A percentile compares a stretch with the other conserved stretches of the same genome.
phyloP scores from a whole-genome alignment of 352 stramenopile genomes.

The Phytophthora uliginosa region DNA sequence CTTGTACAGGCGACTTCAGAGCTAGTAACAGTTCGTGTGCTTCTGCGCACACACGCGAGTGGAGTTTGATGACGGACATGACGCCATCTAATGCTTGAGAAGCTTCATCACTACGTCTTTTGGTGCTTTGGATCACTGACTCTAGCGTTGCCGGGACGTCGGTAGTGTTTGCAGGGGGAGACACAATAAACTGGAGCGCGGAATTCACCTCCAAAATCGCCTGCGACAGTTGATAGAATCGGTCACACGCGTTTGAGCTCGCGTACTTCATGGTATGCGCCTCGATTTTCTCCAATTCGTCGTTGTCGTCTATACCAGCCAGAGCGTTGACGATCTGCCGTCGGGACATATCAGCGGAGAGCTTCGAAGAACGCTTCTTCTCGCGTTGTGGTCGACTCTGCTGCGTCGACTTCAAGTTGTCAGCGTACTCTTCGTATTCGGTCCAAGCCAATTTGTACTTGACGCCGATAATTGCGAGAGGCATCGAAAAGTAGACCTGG shows the following conservation, averaged over 20 bases:
- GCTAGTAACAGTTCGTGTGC: constrained; percentile 32
- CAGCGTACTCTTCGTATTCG: constrained; percentile 32
- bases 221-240: constrained; percentile 48
- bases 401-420: constrained; percentile 1
- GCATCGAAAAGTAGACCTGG: constrained; percentile 64
- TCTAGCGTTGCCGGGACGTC: constrained; percentile 7
- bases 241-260: constrained; percentile 44
- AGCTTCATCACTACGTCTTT: constrained; percentile 43
- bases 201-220: constrained; percentile 32
- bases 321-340: constrained; percentile 13
- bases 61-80: constrained; percentile 46
- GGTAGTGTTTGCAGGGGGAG: not conserved
- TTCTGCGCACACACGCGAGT: constrained; percentile 51
- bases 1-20: not conserved
- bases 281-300: constrained; percentile 44
- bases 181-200: constrained; percentile 20
- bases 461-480: constrained; percentile 64
- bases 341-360: constrained; percentile 9
- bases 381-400: not conserved
- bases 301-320: constrained; percentile 15
- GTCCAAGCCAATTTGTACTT: constrained; percentile 58
- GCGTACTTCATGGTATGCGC: constrained; percentile 31
- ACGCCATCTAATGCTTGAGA: constrained; percentile 44
- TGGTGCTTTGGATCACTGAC: constrained; percentile 32
- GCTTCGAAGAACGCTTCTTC: constrained; percentile 9